Base-by-base conservation (phyloP, 2,329 filamentous ascomycete species). In the Aspergillus niger region DNA sequence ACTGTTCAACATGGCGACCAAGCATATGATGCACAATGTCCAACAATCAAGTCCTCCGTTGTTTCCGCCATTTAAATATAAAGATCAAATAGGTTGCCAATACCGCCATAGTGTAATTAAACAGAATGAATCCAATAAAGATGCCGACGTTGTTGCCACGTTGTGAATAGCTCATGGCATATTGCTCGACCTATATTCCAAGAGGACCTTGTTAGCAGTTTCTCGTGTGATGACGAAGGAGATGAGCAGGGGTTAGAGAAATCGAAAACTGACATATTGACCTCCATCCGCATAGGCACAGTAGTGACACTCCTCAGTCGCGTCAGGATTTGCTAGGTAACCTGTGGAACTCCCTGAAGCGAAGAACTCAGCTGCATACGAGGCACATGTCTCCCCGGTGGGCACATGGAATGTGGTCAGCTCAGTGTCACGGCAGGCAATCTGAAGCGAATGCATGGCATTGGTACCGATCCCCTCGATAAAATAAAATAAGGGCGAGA, bases 81-180 rank as follows among this genome's bases (percentile, higher is more conserved):
- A 36, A 36, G 5, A 36, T 65, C 13, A 66, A 26, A 56, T 65
- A 65, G 2, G 60, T 66, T 5, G 57, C 57, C 8, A 86, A 62
- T 64, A 86, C 83, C 59, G 86, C 67, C 59, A 86, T 76, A 17
- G 90, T 82, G 68, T 93, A 73, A 74, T 94, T 95, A 71, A 88
- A 91, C 10, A 77, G 90, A 60, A 94, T 83, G 69, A 93, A 95
- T 1, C 87, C 88, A 28, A 84, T 67, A 67, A 88, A 88, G 63
- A 95, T 93, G 2, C 91, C 91, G 55, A 94, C 63, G 67, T 96
- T 90, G 57, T 91, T 84, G 90, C 91, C 94, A 17, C 91, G 80
- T 63, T 89, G 76, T 41, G 77, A 77, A 67, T 87, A 94, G 1
- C 77, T 84, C 82, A 20, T 95, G 90, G 91, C 10, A 89, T 79